phyloP scores from a whole-genome alignment of 225 moss, liverwort and hornwort genomes.

The Marchantia polymorpha region DNA sequence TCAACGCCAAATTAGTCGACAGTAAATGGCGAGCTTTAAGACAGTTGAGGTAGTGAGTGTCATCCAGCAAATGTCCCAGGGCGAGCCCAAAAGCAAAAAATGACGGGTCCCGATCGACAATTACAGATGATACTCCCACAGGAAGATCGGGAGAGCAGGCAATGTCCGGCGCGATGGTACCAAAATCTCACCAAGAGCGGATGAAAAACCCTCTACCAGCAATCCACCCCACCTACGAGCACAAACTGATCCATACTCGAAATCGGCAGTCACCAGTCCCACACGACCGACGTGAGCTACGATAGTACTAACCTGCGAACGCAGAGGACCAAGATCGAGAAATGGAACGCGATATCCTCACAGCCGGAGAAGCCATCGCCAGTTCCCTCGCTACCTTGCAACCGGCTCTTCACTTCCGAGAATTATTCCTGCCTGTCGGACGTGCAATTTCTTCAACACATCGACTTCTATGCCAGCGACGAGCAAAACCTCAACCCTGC shows the following conservation, averaged over 20 bases:
- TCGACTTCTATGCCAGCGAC: background rate
- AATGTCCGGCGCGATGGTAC: background rate
- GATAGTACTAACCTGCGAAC: constrained; percentile 9
- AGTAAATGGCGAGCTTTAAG: too few relatives aligned
- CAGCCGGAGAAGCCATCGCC: constrained; percentile 24
- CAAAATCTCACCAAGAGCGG: background rate
- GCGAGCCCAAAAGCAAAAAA: too few relatives aligned
- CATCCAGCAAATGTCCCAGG: too few relatives aligned
- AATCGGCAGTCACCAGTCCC: background rate
- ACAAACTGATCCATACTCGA: background rate
- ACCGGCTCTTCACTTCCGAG: background rate
- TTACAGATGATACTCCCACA: background rate
- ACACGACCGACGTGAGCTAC: background rate
- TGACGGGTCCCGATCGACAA: background rate
- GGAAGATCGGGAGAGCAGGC: background rate
- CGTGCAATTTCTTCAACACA: background rate
- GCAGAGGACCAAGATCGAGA: constrained; percentile 14
- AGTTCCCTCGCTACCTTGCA: background rate
- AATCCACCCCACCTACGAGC: background rate
- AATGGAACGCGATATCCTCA: constrained; percentile 13
- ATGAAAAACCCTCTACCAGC: too few relatives aligned
- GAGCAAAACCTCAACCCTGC: background rate
- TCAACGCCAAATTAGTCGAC: too few relatives aligned
- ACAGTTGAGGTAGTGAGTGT: too few relatives aligned
- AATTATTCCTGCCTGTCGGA: background rate